Evolutionary conservation across 228 moss, liverwort and hornwort genomes (phyloP), one percentile per base, ranked within the genome.

Genomic region (Sphagnum magellanicum): DNA sequence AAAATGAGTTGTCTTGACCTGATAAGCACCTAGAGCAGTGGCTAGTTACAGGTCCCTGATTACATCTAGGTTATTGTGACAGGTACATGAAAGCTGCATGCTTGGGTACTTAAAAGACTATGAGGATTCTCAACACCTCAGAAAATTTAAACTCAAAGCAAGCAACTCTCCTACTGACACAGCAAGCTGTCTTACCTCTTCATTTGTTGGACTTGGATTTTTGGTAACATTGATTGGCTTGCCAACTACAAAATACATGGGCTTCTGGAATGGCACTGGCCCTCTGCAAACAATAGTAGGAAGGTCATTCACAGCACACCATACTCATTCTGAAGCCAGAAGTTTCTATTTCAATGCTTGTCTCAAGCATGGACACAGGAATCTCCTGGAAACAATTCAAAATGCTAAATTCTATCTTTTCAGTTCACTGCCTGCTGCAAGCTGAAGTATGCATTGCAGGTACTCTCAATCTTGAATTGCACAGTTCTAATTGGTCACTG

Each of bases 241-340:
- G 14, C 96, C 96, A 16, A 97, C 81, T 10, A 82, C 93, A 70
- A 82, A 83, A 67, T 88, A 73, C 89, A 97, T 91, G 70, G 89
- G 90, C 64, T 74, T 69, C 58, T 85, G 88, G 63, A 70, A 97
- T 12, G 93, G 93, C 71, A 97, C 60, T 47, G 93, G 93, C 70
- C 87, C 81, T 80, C 95, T 94, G 83, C 75, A 81, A 55, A 58
- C 16, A 72, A 74, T 51, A 32, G 32, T 32, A 32, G 32, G 32
- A 32, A 32, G 32, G 32, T 32, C 32, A 32, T 32, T 32, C 32
- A 32, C 32, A 32, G 32, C 32, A 32, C 32, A 32, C 3, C 1
- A 32, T 32, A 32, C 32, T 32, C 32, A 32, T 32, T 32, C 32
- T 32, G 32, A 32, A 32, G 3, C 32, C 32, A 32, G 32, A 32